Base-by-base conservation (phyloP, 2,329 filamentous ascomycete species). In the Fusarium ramigenum region DNA sequence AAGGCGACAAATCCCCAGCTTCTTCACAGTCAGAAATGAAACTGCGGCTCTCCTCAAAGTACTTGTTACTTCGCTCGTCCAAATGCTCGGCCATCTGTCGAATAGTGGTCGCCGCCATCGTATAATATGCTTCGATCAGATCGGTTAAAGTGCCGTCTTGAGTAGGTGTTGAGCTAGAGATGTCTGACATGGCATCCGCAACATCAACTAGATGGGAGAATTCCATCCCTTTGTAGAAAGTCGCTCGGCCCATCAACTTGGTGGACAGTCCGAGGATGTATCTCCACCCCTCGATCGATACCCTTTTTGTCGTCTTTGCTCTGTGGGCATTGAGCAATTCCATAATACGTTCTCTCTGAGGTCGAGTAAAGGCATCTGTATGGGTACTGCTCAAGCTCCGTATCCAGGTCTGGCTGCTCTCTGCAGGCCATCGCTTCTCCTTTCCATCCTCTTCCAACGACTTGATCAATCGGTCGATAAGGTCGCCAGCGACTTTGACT, bases 171-270 rank as follows among this genome's bases (percentile, higher is more conserved):
- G 78, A 78, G 37, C 73, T 72, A 21, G 75, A 76, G 28, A 81
- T 44, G 40, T 62, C 69, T 14, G 80, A 79, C 64, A 83, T 72
- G 11, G 78, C 77, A 42, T 83, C 78, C 4, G 83, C 82, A 14
- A 82, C 69, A 9, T 78, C 77, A 5, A 81, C 76, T 9, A 84
- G 78, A 60, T 83, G 77, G 1, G 75, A 70, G 56, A 85, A 89
- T 4, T 67, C 76, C 80, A 88, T 84, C 1, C 78, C 81, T 70
- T 86, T 80, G 71, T 89, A 87, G 63, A 87, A 87, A 0, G 86
- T 88, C 1, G 87, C 83, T n/a, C 83, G 82, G 9, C 79, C 77
- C 84, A 88, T 87, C 30, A 89, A 78, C 73, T 87, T 89, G 6
- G 83, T 78, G 70, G 85, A 83, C 53, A 90, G 73, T 25, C 83